These are phyloP conservation scores for Cordyceps cateniannulata DNA, from an alignment of 2,329 filamentous ascomycete species.

Conservation along the genomic window DNA sequence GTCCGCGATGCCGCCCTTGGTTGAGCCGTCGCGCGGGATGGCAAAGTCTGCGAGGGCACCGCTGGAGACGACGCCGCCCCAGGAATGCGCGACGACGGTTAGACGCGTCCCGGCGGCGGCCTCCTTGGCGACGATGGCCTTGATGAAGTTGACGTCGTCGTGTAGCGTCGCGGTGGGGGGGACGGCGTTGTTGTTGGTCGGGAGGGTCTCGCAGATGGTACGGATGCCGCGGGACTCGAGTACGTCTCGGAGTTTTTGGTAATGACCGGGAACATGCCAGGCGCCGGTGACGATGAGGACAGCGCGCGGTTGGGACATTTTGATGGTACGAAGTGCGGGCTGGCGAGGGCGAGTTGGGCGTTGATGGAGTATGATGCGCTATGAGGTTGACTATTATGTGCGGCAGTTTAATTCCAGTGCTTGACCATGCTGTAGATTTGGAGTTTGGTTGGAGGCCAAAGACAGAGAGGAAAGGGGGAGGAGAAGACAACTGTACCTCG, in stretches of 20 bases:
- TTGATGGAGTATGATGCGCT: background rate
- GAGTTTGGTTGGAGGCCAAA: too few relatives aligned
- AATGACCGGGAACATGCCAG: conserved; percentile 17
- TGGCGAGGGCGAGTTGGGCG: too few relatives aligned
- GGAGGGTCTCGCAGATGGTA: conserved; percentile 15
- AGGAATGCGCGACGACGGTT: background rate
- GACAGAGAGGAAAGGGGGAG: too few relatives aligned
- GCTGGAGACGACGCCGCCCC: background rate
- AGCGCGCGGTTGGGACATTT: background rate
- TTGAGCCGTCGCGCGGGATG: background rate
- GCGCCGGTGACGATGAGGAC: conserved; percentile 16
- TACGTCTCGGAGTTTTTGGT: conserved; percentile 9
- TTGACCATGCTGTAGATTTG: too few relatives aligned
- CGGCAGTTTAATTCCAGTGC: too few relatives aligned
- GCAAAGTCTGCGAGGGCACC: background rate
- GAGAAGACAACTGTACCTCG: too few relatives aligned
- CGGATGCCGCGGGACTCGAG: conserved; percentile 14
- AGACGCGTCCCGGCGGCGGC: background rate
- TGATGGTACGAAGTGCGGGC: background rate
- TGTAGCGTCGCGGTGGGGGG: conserved; percentile 16
- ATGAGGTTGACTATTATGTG: too few relatives aligned
- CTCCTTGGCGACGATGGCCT: background rate
- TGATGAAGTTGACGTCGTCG: conserved; percentile 12
- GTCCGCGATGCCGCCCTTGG: background rate
- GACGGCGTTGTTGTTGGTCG: conserved; percentile 15